Percentiles rank a stretch among this genome's conserved stretches.
Conservation (phyloP, 148 eudicot genomes). For the Oxyria digyna region DNA sequence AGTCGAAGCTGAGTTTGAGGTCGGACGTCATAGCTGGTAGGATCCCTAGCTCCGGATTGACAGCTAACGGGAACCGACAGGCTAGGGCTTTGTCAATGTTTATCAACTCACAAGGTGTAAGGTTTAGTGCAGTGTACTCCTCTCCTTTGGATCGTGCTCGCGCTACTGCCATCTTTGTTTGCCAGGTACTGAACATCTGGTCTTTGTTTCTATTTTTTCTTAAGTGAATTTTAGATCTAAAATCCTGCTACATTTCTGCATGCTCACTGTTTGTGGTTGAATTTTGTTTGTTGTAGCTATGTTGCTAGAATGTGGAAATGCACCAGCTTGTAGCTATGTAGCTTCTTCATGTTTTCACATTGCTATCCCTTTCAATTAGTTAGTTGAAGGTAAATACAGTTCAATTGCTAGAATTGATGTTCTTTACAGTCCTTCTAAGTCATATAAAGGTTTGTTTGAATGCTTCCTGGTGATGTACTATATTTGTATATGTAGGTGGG, state of each 20-base stretch:
- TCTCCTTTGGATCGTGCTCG: slow-evolving; percentile 96
- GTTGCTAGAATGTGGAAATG: background rate
- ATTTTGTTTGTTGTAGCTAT: too few species aligned
- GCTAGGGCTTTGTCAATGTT: slow-evolving; percentile 88
- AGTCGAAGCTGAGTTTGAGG: slow-evolving; percentile 69
- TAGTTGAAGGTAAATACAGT: too few species aligned
- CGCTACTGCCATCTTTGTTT: slow-evolving; percentile 60
- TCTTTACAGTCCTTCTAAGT: too few species aligned
- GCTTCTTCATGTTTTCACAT: too few species aligned
- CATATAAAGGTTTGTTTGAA: too few species aligned
- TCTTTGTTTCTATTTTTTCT: background rate
- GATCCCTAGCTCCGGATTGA: slow-evolving; percentile 51
- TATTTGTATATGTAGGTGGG: too few species aligned
- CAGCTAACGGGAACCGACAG: slow-evolving; percentile 71
- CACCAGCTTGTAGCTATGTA: too few species aligned
- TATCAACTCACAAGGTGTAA: slow-evolving; percentile 68
- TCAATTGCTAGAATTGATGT: too few species aligned
- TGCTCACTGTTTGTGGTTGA: too few species aligned
- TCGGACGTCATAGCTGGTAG: slow-evolving; percentile 77
- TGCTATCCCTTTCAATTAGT: too few species aligned
- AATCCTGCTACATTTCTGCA: background rate
- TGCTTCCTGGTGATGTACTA: too few species aligned
- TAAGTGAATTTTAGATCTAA: background rate
- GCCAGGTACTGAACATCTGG: slow-evolving; percentile 52
- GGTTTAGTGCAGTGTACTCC: slow-evolving; percentile 69